Evolutionary conservation across 768 basidiomycete species (phyloP), one percentile per base, ranked within the genome.

Genomic region (Mycena kentingensis): DNA sequence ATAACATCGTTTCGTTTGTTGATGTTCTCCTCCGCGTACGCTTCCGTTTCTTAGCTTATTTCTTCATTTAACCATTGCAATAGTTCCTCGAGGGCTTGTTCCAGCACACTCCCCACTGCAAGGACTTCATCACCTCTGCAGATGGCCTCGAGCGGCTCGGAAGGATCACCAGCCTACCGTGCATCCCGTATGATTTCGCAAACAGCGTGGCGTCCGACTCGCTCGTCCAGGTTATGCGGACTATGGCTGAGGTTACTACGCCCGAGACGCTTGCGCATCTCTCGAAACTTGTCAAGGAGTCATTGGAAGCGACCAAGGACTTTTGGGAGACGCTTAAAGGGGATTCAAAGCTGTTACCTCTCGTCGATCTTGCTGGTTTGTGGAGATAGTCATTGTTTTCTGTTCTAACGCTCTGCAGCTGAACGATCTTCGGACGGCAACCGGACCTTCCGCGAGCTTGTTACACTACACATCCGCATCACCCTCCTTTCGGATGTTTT

Each of bases 31-130:
- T 88, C 50, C 79, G 89, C 63, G 91, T 91, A 68, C 70, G 82
- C 64, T 21, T 25, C 29, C 28, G n/a, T 37, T 13, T 24, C 21
- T 43, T 35, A 1, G 50, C 49, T 28, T 19, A 55, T 7, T 35
- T 36, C 18, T 35, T 46, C 21, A 36, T 19, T 51, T 56, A 45
- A 50, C 37, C 45, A 38, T 38, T 28, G 54, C n/a, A 32, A 45
- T 60, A 95, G 92, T 95, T 97, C 69, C 78, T 95, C 48, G 93
- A 95, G 67, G 95, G 97, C 5, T 78, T 98, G 35, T 95, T 98
- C 74, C 93, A 95, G 62, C 94, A 96, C 65, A 78, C 84, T 2
- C 83, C 85, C 21, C 91, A 98, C 67, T 90, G 90, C 75, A 84
- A 84, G 58, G 96, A 98, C 60, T 98, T 98, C 67, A 83, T 97